Evolutionary conservation across 306 rosid species (phyloP).

Genomic region (Argentina anserina): DNA sequence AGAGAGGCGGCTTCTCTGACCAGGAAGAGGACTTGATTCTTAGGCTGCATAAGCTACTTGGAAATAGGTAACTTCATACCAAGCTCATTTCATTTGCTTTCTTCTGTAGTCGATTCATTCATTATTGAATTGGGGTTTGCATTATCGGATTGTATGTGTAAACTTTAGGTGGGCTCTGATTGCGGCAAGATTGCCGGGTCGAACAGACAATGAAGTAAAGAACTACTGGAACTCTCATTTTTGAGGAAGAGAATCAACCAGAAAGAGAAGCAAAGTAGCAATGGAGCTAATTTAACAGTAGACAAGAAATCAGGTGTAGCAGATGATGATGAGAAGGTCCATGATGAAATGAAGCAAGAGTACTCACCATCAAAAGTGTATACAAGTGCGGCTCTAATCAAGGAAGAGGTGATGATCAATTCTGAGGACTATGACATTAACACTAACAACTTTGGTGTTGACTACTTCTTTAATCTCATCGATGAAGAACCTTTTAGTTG

Average conservation of each 20-base stretch:
- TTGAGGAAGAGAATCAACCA: slow-evolving; percentile 3
- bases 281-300: neutral
- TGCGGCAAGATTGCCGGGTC: slow-evolving; percentile 36
- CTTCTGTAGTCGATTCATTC: neutral
- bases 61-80: slow-evolving; percentile 31
- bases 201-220: slow-evolving; percentile 36
- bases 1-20: slow-evolving; percentile 26
- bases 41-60: slow-evolving; percentile 36
- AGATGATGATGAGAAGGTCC: neutral
- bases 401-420: neutral
- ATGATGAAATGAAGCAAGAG: neutral
- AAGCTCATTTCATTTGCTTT: neutral
- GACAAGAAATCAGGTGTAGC: neutral
- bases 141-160: neutral
- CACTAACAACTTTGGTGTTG: neutral
- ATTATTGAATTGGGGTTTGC: neutral
- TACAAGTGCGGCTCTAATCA: neutral
- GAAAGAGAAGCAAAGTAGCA: neutral
- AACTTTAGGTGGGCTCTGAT: slow-evolving; percentile 32
- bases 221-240: slow-evolving; percentile 35
- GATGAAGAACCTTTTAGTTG: neutral
- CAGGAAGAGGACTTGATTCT: slow-evolving; percentile 35
- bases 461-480: neutral
- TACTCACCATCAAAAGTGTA: neutral
- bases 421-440: neutral